phyloP scores from a whole-genome alignment of 116 monocot genomes.

The Cymodocea nodosa region DNA sequence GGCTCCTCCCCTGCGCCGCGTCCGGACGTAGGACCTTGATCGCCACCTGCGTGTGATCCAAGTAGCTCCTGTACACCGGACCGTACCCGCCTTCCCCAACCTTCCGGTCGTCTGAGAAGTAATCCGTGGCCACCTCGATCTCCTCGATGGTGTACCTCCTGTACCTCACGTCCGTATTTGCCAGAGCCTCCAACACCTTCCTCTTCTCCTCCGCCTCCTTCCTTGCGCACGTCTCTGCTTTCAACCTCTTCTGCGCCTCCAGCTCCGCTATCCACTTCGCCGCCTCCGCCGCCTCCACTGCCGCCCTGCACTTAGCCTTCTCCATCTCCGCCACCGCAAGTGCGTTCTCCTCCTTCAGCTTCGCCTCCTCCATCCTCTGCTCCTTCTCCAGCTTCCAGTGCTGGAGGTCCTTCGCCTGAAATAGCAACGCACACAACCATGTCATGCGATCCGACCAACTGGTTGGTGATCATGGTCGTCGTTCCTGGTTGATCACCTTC shows the following conservation, averaged over 20 bases:
- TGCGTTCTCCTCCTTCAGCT: slow-evolving; percentile 12
- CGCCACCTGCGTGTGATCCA: slow-evolving; percentile 48
- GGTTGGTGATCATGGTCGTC: too few relatives aligned
- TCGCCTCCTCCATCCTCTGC: slow-evolving; percentile 15
- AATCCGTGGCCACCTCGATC: slow-evolving; percentile 36
- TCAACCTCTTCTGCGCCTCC: slow-evolving; percentile 23
- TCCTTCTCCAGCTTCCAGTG: slow-evolving; percentile 28
- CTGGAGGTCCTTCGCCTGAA: slow-evolving; percentile 23
- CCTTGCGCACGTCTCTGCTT: slow-evolving; percentile 18
- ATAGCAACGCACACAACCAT: too few relatives aligned
- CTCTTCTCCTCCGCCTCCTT: slow-evolving; percentile 24
- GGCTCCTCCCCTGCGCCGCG: slow-evolving; percentile 45
- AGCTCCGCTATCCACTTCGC: slow-evolving; percentile 23
- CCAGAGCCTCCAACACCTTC: slow-evolving; percentile 8
- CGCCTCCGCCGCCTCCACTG: slow-evolving; percentile 26
- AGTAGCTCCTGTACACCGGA: slow-evolving; percentile 29
- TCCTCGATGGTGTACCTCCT: slow-evolving; percentile 50
- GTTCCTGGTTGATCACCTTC: too few relatives aligned
- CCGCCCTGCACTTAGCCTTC: slow-evolving; percentile 31
- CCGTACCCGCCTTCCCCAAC: slow-evolving; percentile 66
- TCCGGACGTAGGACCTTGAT: slow-evolving; percentile 52
- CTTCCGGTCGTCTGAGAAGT: slow-evolving; percentile 27
- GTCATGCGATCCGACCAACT: too few relatives aligned
- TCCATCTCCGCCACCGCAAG: slow-evolving; percentile 35
- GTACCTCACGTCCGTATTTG: slow-evolving; percentile 15